Evolutionary conservation across 2,329 filamentous ascomycete species (phyloP), one percentile per base, ranked within the genome.

Genomic region (Pezicula neosporulosa): DNA sequence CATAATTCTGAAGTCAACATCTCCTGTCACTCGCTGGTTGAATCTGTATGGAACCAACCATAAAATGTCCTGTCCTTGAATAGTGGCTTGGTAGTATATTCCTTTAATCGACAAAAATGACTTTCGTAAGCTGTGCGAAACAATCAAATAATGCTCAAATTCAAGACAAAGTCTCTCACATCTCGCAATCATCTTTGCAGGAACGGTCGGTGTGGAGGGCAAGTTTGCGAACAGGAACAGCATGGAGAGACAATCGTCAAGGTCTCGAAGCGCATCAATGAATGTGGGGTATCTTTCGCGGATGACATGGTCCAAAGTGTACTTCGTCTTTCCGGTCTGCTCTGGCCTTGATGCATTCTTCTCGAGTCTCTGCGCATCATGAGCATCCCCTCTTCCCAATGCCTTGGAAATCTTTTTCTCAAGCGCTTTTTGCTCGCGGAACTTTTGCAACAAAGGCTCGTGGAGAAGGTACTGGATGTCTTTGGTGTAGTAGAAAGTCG

Each of bases 1-100:
- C 94, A 99, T 99, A 72, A 99, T 99, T 65, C 94, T 82, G 75
- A 97, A 99, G 71, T 99, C 94, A 58, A 99, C 88, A 70, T 99
- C 94, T 52, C 88, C 90, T 38, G 94, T 89, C 13, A 96, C 86
- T 61, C 89, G 81, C 77, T 99, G 94, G 66, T 97, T 96, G 73
- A 99, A 99, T 70, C 90, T 90, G 77, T 99, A 99, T 1, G 94
- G 94, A 10, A 97, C 93, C 37, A 99, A 79, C 94, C 94, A 99
- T 59, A 97, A 78, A 46, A 99, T 88, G 65, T 97, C 93, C 74
- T 99, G 92, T 45, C 94, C 94, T 70, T 97, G 90, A 56, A 99
- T 95, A 47, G 87, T 97, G 21, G 93, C 94, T 74, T 97, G 93
- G 73, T 97, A 99, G 77, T 99, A 99, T 65, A 99, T 97, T 56